Conservation (phyloP, 2,329 filamentous ascomycete species). For the Stachybotrys elegans region DNA sequence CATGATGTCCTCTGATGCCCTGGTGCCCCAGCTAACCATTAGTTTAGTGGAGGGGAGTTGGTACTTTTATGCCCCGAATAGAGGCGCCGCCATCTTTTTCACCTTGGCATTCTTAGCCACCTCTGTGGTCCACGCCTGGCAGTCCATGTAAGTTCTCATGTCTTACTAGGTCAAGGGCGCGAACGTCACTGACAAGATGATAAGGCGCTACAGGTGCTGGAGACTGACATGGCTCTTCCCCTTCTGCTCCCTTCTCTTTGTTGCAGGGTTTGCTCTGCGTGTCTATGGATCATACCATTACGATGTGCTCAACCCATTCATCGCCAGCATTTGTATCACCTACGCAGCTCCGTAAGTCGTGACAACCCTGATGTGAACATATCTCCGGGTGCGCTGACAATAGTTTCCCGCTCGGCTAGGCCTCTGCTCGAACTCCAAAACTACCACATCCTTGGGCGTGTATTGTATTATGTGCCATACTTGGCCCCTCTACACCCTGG, state of each 20-base stretch:
- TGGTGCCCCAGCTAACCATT: neutral
- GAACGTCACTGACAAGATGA: neutral
- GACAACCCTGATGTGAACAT: conserved; percentile 1
- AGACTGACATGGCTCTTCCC: conserved; percentile 49
- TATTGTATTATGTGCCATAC: conserved; percentile 39
- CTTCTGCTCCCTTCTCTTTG: conserved; percentile 49
- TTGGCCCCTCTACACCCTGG: conserved; percentile 42
- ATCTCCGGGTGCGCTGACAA: neutral
- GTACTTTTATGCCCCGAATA: conserved; percentile 43
- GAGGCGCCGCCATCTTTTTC: conserved; percentile 43
- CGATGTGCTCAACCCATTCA: conserved; percentile 23
- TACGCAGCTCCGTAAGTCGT: conserved; percentile 27
- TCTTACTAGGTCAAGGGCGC: neutral
- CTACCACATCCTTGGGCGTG: conserved; percentile 51
- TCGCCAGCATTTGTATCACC: conserved; percentile 27
- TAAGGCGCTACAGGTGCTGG: conserved; percentile 52
- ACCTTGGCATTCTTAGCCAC: conserved; percentile 33
- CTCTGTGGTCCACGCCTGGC: conserved; percentile 33
- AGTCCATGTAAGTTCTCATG: conserved; percentile 37
- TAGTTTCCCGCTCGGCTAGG: conserved; percentile 18
- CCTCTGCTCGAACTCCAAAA: conserved; percentile 57
- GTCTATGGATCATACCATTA: conserved; percentile 26
- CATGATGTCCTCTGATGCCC: neutral
- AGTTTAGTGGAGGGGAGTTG: conserved; percentile 27
- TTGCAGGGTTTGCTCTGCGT: conserved; percentile 46